Conservation (phyloP, 2,329 filamentous ascomycete genomes). For the Hypoxylon sp. region DNA sequence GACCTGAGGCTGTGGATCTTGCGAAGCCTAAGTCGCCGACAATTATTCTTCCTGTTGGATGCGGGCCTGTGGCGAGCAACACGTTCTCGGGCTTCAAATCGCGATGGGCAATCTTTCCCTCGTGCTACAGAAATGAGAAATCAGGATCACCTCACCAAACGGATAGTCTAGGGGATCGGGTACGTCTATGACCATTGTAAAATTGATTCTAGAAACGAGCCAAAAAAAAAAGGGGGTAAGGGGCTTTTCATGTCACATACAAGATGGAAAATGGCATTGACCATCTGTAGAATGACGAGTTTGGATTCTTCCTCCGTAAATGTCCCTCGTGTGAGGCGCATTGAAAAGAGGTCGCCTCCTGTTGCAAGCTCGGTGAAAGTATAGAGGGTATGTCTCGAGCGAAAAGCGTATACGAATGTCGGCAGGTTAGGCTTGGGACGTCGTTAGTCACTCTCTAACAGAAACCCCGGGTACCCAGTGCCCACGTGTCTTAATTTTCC, state of each 20-base stretch:
- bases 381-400: conserved; percentile 63
- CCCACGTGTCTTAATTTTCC: conserved; percentile 67
- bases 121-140: conserved; percentile 50
- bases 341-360: conserved; percentile 66
- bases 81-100: conserved; percentile 67
- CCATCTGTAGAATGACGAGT: conserved; percentile 62
- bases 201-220: too few relatives aligned
- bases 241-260: conserved; percentile 2
- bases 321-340: conserved; percentile 54
- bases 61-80: conserved; percentile 61
- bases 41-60: conserved; percentile 59
- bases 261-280: conserved; percentile 61
- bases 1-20: conserved; percentile 56
- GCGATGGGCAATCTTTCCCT: conserved; percentile 63
- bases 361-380: conserved; percentile 69
- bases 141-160: too few relatives aligned
- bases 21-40: conserved; percentile 67
- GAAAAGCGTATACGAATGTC: conserved; percentile 63
- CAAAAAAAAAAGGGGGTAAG: not conserved
- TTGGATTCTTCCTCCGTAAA: conserved; percentile 59
- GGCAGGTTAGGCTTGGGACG: conserved; percentile 65
- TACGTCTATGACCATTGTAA: too few relatives aligned
- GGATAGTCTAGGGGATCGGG: not conserved
- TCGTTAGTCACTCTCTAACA: not conserved
- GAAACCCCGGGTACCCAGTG: not conserved